phyloP scores from a whole-genome alignment of 805 yeast genomes.

The Wickerhamiella shivajii region DNA sequence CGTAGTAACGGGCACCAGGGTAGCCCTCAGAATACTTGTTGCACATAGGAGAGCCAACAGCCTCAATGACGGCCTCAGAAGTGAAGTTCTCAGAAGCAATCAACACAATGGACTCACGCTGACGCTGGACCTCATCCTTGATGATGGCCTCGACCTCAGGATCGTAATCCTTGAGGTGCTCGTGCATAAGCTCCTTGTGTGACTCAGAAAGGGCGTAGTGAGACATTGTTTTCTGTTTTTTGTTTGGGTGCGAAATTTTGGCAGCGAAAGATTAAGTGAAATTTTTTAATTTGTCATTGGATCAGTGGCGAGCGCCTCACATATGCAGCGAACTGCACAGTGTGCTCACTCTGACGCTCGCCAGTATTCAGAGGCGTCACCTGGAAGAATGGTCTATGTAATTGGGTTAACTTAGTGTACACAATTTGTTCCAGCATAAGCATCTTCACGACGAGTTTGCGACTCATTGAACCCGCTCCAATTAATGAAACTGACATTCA shows the following conservation, averaged over 20 bases:
- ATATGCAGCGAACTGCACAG: background rate
- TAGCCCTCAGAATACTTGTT: conserved; percentile 98
- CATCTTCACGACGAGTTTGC: too few species aligned
- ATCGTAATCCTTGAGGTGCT: conserved; percentile 17
- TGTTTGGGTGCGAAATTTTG: conserved; percentile 17
- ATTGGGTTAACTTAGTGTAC: too few species aligned
- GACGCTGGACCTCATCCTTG: conserved; percentile 72
- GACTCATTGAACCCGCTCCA: too few species aligned
- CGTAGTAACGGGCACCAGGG: conserved; percentile 98
- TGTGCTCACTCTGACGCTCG: background rate
- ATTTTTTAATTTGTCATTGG: background rate
- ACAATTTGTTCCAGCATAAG: too few species aligned
- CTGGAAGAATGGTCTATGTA: too few species aligned
- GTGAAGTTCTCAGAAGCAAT: conserved; percentile 98
- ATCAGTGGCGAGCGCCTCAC: background rate
- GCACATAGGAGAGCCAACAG: conserved; percentile 94
- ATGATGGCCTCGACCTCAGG: conserved; percentile 30
- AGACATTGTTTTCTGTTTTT: conserved; percentile 16
- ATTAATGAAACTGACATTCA: too few species aligned
- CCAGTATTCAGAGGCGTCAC: too few species aligned
- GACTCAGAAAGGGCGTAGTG: conserved; percentile 22
- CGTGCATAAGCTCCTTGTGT: conserved; percentile 21
- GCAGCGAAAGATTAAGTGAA: conserved; percentile 14
- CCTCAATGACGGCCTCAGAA: conserved; percentile 88
- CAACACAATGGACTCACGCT: conserved; percentile 80